Evolutionary conservation across 768 basidiomycete species (phyloP), one percentile per base, ranked within the genome.

Genomic region (Naganishia randhawae): DNA sequence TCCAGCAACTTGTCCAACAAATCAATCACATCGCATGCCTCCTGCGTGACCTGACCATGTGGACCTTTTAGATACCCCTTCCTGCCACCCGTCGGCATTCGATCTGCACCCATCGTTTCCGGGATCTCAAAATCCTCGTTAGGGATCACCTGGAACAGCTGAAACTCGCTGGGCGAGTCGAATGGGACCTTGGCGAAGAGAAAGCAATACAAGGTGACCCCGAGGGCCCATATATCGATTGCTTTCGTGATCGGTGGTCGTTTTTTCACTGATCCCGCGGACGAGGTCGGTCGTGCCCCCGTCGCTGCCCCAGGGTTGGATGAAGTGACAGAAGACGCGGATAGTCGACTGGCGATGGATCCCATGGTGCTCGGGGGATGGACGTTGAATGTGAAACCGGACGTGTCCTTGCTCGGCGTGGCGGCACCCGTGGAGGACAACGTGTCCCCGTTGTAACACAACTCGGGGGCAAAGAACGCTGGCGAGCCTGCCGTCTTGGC

Each of bases 151-250:
- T 85, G 82, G 80, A 93, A 95, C 62, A 96, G 81, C 65, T 84
- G 84, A 78, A 86, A 96, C 80, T 93, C 90, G 50, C 83, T 85
- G n/a, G 81, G 78, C 0, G 84, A 84, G 33, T 82, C 81, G 80
- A 93, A 98, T 1, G 95, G 95, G 1, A 89, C 86, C 66, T 82
- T 83, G 11, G 92, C 96, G 72, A 95, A 97, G 1, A 98, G 84
- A 52, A 98, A 85, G 76, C 93, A 95, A 80, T 92, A 98, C 5
- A 97, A 83, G 1, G 96, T 99, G 33, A 97, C 89, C 27, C 96
- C 96, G 2, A 99, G 85, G 0, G 96, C 95, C 96, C 96, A 99
- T 37, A 99, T 86, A 75, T 99, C 96, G 76, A 98, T 95, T 3
- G 92, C 88, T 78, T 93, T 92, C 45, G 92, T 92, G 62, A 96